Evolutionary conservation across 257 asterid genomes (phyloP).

Genomic region (Nicotiana paniculata): DNA sequence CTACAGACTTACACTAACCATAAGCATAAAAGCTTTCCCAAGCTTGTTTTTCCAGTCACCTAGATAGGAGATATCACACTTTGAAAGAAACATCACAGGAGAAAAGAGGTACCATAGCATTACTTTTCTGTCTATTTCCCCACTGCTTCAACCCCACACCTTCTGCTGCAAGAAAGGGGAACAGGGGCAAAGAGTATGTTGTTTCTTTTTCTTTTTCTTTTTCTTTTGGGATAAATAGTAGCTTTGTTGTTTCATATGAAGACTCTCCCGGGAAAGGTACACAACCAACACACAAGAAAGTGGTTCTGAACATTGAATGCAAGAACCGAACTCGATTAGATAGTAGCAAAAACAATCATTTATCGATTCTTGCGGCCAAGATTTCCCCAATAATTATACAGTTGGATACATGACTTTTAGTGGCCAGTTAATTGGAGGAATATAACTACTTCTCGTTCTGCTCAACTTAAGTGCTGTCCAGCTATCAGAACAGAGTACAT

Average conservation of each 20-base stretch:
- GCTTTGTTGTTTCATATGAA: not conserved
- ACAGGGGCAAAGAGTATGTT: not conserved
- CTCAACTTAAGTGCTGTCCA: constrained; percentile 10
- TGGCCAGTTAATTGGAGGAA: not conserved
- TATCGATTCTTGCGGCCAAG: not conserved
- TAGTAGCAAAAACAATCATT: not conserved
- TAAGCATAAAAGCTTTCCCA: not conserved
- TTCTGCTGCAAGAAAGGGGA: not conserved
- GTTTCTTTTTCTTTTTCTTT: not conserved
- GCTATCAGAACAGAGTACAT: not conserved
- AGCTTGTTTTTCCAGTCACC: not conserved
- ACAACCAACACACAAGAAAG: not conserved
- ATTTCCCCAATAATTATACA: not conserved
- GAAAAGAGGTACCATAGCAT: not conserved
- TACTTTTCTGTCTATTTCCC: not conserved
- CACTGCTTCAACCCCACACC: not conserved
- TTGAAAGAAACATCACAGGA: not conserved
- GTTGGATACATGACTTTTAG: not conserved
- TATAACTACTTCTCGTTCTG: not conserved
- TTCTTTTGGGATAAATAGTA: not conserved
- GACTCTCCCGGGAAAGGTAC: not conserved
- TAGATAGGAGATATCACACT: not conserved
- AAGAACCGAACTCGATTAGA: not conserved
- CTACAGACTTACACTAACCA: not conserved
- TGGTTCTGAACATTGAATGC: constrained; percentile 1